Base-by-base conservation (phyloP, 1,284 basidiomycete genomes). In the Ustilago lituana region DNA sequence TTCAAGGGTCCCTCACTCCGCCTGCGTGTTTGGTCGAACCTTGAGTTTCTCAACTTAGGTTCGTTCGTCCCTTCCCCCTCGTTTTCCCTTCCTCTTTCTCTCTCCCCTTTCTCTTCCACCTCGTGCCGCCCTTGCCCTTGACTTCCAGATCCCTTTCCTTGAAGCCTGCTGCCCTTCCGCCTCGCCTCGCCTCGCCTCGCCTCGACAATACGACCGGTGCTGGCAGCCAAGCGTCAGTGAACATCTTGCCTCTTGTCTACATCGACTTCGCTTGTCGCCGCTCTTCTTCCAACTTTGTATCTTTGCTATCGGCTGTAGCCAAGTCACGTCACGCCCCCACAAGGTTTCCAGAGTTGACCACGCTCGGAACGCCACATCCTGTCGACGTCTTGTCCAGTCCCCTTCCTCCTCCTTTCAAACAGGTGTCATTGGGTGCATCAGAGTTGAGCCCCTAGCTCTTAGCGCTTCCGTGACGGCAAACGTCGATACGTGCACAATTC, bases 11-110 rank as follows among this genome's bases (percentile, higher is more conserved):
- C 32, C 39, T 33, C 24, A 9, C 23, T 39, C 48, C 23, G 50
- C 36, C 39, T 38, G 43, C 29, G n/a, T 4, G 33, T 19, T 54
- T 46, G 48, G 48, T 58, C 51, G 26, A 58, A 46, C 56, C 56
- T 58, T 46, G 56, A 51, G 56, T 33, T 46, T 58, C 48, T 40
- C 27, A 24, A 17, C 12, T 14, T 11, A 22, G 37, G 19, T 1
- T 54, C 29, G 22, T 24, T 29, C 19, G 24, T 29, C 8, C 14
- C 32, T 27, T 23, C 11, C 22, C 20, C 23, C 27, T 11, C 14
- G 17, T 12, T 22, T 36, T 14, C 45, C 11, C 27, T 27, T 51
- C 31, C 14, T 22, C 14, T 22, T 17, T 38, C 43, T 41, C 12
- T n/a, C 38, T 26, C 23, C 17, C 35, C 24, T 17, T 38, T 12